A percentile compares a stretch with the other conserved stretches of the same genome.
phyloP scores from a whole-genome alignment of 257 asterid genomes.

The Lycium ferocissimum region DNA sequence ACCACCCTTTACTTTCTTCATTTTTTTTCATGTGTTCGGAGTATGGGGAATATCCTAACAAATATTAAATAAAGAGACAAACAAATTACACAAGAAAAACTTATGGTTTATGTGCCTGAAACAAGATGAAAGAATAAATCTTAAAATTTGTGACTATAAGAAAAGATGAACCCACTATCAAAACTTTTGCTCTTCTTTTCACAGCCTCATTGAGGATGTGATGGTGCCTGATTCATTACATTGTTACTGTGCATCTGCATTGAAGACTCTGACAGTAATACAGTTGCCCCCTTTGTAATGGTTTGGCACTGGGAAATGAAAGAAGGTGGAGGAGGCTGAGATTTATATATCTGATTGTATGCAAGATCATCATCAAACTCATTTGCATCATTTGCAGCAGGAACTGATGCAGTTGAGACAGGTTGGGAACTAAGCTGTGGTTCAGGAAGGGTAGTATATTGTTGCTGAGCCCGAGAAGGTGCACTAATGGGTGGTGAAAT shows the following conservation, averaged over 20 bases:
- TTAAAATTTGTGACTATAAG: constrained; percentile 14
- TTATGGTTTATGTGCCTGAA: constrained; percentile 32
- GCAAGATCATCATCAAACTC: constrained; percentile 79
- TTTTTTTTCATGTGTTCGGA: not conserved
- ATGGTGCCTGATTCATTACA: constrained; percentile 49
- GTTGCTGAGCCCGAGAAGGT: constrained; percentile 52
- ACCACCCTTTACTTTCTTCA: constrained; percentile 4
- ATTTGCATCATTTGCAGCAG: constrained; percentile 41
- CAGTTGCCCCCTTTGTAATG: constrained; percentile 55
- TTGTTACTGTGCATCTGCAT: constrained; percentile 49
- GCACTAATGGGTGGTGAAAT: constrained; percentile 41
- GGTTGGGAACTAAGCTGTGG: constrained; percentile 49
- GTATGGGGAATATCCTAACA: not conserved
- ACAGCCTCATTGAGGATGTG: constrained; percentile 48
- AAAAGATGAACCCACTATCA: constrained; percentile 39
- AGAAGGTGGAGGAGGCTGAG: constrained; percentile 74
- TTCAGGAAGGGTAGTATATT: constrained; percentile 48
- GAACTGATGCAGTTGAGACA: constrained; percentile 40
- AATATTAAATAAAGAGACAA: constrained; percentile 16
- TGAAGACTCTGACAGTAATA: constrained; percentile 61
- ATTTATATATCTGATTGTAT: constrained; percentile 75
- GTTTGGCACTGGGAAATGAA: constrained; percentile 64
- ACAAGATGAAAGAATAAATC: constrained; percentile 32
- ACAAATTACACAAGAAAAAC: constrained; percentile 27
- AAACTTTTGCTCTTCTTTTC: constrained; percentile 37